These are phyloP conservation scores for Cutaneotrichosporon daszewskae DNA, from an alignment of 1,284 basidiomycete species.

Conservation along the genomic window DNA sequence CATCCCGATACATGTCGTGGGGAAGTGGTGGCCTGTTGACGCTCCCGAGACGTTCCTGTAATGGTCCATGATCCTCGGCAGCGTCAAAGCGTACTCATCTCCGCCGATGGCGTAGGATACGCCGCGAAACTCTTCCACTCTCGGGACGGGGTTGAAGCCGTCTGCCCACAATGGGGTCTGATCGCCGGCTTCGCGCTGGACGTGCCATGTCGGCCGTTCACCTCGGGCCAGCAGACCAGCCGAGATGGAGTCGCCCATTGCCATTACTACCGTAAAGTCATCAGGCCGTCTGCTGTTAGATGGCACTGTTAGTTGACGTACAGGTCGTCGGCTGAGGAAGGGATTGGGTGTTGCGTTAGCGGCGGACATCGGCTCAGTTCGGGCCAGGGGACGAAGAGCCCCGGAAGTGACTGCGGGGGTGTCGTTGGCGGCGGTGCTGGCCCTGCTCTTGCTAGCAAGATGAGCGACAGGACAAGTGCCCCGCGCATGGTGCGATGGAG, in stretches of 20 bases:
- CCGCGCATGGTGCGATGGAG: too few relatives aligned
- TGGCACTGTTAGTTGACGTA: background rate
- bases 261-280: slow-evolving; percentile 44
- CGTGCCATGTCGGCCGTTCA: background rate
- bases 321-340: too few relatives aligned
- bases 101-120: slow-evolving; percentile 44
- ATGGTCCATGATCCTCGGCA: slow-evolving; percentile 34
- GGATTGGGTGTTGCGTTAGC: too few relatives aligned
- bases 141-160: slow-evolving; percentile 2
- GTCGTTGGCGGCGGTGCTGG: too few relatives aligned
- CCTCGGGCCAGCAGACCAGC: slow-evolving; percentile 42
- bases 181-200: background rate
- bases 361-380: too few relatives aligned
- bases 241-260: slow-evolving; percentile 47
- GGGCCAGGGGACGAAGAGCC: too few relatives aligned
- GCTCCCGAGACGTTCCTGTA: slow-evolving; percentile 26
- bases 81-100: slow-evolving; percentile 38
- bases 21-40: slow-evolving; percentile 27
- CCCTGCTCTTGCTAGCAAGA: too few relatives aligned
- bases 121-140: slow-evolving; percentile 43
- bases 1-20: slow-evolving; percentile 21
- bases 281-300: slow-evolving; percentile 37
- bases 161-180: background rate
- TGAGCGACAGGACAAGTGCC: too few relatives aligned
- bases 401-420: too few relatives aligned